These are phyloP conservation scores for Globisporangium camurandrum DNA, from an alignment of 352 stramenopile genomes.

Conservation along the genomic window DNA sequence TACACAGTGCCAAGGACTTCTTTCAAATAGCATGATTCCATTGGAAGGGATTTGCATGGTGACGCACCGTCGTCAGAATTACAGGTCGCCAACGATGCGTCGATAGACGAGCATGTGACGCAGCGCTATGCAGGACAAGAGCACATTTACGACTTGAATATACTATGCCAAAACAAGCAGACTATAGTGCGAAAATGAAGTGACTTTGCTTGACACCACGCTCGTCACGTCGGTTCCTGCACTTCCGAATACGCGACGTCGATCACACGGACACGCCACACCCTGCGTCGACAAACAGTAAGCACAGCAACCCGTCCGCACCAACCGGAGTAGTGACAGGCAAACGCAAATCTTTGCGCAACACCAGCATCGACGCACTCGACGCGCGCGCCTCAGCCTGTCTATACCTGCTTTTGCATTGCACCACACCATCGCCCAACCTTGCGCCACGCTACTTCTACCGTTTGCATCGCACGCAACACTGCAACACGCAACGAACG, in stretches of 20 bases:
- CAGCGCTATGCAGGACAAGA: no score
- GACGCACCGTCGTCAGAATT: no score
- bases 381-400: not conserved
- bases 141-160: not conserved
- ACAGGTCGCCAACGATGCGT: no score
- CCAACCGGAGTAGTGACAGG: not conserved
- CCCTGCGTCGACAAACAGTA: slow-evolving; percentile 1
- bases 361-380: not conserved
- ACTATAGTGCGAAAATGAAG: not conserved
- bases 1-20: no score
- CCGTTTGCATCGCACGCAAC: not conserved
- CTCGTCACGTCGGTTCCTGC: not conserved
- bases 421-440: no score
- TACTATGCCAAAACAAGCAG: not conserved
- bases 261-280: not conserved
- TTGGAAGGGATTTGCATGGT: no score
- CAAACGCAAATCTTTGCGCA: not conserved
- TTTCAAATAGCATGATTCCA: no score
- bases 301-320: not conserved
- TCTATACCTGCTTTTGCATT: slow-evolving; percentile 1
- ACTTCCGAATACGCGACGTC: not conserved
- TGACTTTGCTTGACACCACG: not conserved
- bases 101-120: no score
- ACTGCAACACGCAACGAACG: not conserved
- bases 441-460: not conserved